phyloP scores from a whole-genome alignment of 495 filamentous ascomycete species.

The Aspergillus hancockii region DNA sequence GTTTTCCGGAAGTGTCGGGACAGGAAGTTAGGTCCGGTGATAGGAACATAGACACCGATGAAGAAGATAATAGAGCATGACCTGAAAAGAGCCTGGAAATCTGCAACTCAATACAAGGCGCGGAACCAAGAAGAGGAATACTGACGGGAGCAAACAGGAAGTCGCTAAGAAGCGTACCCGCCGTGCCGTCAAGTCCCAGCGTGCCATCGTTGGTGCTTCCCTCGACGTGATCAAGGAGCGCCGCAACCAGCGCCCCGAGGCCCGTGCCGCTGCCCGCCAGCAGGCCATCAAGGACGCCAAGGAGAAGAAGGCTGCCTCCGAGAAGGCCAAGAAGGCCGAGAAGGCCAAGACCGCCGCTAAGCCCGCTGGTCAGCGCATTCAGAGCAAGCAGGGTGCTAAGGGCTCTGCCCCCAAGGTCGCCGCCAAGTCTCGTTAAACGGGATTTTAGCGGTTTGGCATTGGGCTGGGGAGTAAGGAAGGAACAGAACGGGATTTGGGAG shows the following conservation, averaged over 20 bases:
- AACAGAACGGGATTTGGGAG: constrained; percentile 25
- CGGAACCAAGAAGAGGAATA: constrained; percentile 16
- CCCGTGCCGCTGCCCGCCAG: constrained; percentile 85
- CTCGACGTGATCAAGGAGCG: constrained; percentile 99
- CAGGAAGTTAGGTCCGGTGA: background rate
- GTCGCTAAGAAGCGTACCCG: constrained; percentile 99
- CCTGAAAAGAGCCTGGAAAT: background rate
- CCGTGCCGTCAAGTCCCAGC: constrained; percentile 97
- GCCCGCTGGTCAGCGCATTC: constrained; percentile 75
- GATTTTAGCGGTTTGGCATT: constrained; percentile 34
- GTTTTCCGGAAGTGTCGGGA: constrained; percentile 17
- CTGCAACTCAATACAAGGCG: background rate
- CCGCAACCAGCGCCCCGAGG: constrained; percentile 88
- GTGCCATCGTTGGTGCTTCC: constrained; percentile 97
- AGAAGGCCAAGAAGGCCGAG: constrained; percentile 95
- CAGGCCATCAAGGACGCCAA: constrained; percentile 93
- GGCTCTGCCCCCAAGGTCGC: constrained; percentile 83
- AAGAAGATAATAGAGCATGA: background rate
- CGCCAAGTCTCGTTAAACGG: constrained; percentile 81
- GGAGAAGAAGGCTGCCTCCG: constrained; percentile 88
- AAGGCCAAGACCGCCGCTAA: constrained; percentile 94
- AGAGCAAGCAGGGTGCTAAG: constrained; percentile 96
- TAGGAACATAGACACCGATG: constrained; percentile 1
- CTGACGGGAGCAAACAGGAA: constrained; percentile 71
- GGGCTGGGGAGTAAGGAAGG: constrained; percentile 26